These are phyloP conservation scores for Didymella glomerata DNA, from an alignment of 2,329 filamentous ascomycete genomes.

Conservation along the genomic window DNA sequence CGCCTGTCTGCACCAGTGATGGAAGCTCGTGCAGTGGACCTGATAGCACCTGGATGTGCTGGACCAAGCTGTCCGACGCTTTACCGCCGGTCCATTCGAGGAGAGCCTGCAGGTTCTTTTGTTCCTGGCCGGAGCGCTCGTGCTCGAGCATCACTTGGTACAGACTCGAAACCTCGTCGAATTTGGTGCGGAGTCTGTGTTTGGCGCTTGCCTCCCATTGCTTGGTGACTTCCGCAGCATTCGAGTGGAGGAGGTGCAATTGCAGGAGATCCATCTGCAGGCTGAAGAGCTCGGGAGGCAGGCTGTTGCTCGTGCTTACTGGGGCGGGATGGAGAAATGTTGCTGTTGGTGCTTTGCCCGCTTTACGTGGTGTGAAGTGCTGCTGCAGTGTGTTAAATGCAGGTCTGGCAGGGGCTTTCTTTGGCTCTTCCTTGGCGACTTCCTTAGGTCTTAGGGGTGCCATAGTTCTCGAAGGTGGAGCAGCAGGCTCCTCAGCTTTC, in stretches of 20 bases:
- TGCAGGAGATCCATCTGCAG: conserved; percentile 52
- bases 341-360: conserved; percentile 47
- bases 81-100: conserved; percentile 45
- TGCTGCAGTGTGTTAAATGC: conserved; percentile 52
- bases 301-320: conserved; percentile 25
- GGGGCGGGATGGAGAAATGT: conserved; percentile 47
- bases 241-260: conserved; percentile 48
- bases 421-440: conserved; percentile 32
- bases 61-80: conserved; percentile 39
- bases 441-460: conserved; percentile 30
- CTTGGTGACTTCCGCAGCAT: conserved; percentile 31
- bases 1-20: conserved; percentile 43
- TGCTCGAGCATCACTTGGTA: conserved; percentile 47
- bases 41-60: conserved; percentile 49
- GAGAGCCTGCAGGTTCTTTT: conserved; percentile 49
- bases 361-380: conserved; percentile 52
- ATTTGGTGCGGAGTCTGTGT: conserved; percentile 40
- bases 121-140: conserved; percentile 48
- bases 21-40: conserved; percentile 50
- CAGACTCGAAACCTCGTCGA: conserved; percentile 50
- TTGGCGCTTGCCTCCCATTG: conserved; percentile 49
- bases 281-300: conserved; percentile 42
- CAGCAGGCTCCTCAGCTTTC: conserved; percentile 24
- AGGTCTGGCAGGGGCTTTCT: conserved; percentile 36
- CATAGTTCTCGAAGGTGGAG: not conserved